A percentile compares a stretch with the other conserved stretches of the same genome.
These are phyloP conservation scores for Ceratonia siliqua DNA, from an alignment of 306 rosid species.

Conservation along the genomic window DNA sequence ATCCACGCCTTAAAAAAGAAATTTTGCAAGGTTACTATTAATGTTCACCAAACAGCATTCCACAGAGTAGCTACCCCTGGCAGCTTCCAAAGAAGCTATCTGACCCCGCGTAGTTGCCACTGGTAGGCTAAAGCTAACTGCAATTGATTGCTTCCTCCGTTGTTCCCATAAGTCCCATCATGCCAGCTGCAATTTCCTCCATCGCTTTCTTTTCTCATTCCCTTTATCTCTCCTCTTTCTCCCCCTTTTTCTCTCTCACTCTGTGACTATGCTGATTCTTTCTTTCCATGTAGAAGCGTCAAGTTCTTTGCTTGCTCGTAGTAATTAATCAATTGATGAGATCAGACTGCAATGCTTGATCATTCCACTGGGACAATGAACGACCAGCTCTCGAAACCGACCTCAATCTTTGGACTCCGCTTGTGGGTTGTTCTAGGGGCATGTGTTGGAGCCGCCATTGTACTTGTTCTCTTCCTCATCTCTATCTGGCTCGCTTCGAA, in stretches of 20 bases:
- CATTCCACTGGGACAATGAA: conserved; percentile 39
- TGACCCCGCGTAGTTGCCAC: neutral
- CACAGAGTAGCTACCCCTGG: neutral
- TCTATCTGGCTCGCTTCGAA: conserved; percentile 56
- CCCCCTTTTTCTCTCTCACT: neutral
- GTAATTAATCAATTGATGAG: neutral
- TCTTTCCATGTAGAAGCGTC: neutral
- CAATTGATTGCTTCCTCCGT: conserved; percentile 4
- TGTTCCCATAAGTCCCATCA: conserved; percentile 51
- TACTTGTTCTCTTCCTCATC: conserved; percentile 53
- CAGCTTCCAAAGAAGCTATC: neutral
- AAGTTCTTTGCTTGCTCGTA: neutral
- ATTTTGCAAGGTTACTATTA: neutral
- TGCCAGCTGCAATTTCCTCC: conserved; percentile 60
- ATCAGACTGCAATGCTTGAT: conserved; percentile 41
- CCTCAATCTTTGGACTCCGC: conserved; percentile 60
- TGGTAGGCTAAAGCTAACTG: neutral
- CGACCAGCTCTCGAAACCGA: conserved; percentile 61
- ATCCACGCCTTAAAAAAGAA: neutral
- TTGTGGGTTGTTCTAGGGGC: conserved; percentile 62
- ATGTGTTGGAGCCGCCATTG: conserved; percentile 65
- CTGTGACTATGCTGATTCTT: neutral
- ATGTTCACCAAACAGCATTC: neutral
- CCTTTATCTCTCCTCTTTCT: neutral
- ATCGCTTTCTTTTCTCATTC: conserved; percentile 14